Evolutionary conservation across 805 yeast species (phyloP).

Genomic region (Debaryomyces castellii): DNA sequence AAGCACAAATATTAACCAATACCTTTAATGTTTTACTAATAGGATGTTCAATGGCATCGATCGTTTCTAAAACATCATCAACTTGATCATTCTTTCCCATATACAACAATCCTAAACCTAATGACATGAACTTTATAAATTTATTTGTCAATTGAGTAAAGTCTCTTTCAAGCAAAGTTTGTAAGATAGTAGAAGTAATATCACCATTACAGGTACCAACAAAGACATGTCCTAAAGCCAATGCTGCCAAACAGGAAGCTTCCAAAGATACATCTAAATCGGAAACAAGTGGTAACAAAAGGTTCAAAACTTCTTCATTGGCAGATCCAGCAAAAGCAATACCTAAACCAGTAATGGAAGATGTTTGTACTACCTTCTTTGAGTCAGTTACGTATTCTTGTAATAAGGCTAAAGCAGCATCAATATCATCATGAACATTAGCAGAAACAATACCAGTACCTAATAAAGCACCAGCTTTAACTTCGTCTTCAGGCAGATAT

Average conservation of each 20-base stretch:
- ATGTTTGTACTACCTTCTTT: conserved; percentile 62
- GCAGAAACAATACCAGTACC: conserved; percentile 93
- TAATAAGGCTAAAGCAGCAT: conserved; percentile 82
- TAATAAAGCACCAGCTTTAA: conserved; percentile 93
- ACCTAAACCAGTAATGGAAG: conserved; percentile 90
- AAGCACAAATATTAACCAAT: conserved; percentile 87
- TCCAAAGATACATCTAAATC: conserved; percentile 76
- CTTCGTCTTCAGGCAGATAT: conserved; percentile 79
- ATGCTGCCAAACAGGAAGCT: conserved; percentile 79
- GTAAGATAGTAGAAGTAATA: conserved; percentile 86
- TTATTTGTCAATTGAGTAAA: conserved; percentile 73
- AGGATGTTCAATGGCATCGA: conserved; percentile 94
- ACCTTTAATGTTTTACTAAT: conserved; percentile 86
- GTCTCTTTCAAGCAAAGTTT: conserved; percentile 84
- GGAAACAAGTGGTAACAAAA: conserved; percentile 78
- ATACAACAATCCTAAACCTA: conserved; percentile 87
- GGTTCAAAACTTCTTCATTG: conserved; percentile 75
- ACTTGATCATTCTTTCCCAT: conserved; percentile 93
- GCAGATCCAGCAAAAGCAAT: conserved; percentile 94
- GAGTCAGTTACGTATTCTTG: conserved; percentile 77
- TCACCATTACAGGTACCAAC: conserved; percentile 97
- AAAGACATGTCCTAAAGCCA: conserved; percentile 89
- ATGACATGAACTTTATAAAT: conserved; percentile 86
- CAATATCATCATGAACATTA: conserved; percentile 94
- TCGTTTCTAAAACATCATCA: conserved; percentile 90